Evolutionary conservation across 768 basidiomycete genomes (phyloP), one percentile per base, ranked within the genome.

Genomic region (Gymnopilus junonius): DNA sequence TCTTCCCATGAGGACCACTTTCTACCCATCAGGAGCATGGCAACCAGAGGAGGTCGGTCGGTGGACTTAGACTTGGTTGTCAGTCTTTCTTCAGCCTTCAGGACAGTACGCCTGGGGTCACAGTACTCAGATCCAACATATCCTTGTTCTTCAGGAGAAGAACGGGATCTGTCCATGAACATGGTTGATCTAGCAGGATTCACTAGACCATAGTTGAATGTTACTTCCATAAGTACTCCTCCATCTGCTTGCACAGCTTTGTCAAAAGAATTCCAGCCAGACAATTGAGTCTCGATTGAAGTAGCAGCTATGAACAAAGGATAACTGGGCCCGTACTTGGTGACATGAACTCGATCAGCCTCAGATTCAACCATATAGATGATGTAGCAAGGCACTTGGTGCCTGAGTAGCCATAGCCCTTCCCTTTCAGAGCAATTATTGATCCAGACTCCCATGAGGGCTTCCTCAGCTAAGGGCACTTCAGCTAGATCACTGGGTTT

Each of bases 401-500:
- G 21, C 7, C 53, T 17, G 2, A 54, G 11, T 11, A 54, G 35
- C 31, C 35, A 37, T 15, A 54, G 5, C 1, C 53, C 53, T 12
- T 54, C 32, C 7, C n/a, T n/a, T n/a, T n/a, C n/a, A n/a, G n/a
- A n/a, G n/a, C n/a, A 6, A 3, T 34, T 54, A 23, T 61, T 61
- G 1, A 61, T 1, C 59, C 59, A 61, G 2, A 61, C 51, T 1
- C 59, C 59, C 37, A 61, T 55, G 1, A 61, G 25, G 4, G 20
- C 11, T 23, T 40, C 35, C 11, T 61, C 32, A 1, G 59, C 50
- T n/a, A 5, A 4, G 0, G 46, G 46, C 4, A 61, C 59, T n/a
- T 6, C 12, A 0, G 12, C 14, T 15, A 23, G 7, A 25, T 10
- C 7, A 8, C 0, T 0, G 6, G 32, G 15, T 0, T 4, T n/a